Percentiles rank a stretch among this genome's conserved stretches.
Conservation (phyloP, 1,284 basidiomycete genomes). For the Sporisorium iseilematis-ciliati region DNA sequence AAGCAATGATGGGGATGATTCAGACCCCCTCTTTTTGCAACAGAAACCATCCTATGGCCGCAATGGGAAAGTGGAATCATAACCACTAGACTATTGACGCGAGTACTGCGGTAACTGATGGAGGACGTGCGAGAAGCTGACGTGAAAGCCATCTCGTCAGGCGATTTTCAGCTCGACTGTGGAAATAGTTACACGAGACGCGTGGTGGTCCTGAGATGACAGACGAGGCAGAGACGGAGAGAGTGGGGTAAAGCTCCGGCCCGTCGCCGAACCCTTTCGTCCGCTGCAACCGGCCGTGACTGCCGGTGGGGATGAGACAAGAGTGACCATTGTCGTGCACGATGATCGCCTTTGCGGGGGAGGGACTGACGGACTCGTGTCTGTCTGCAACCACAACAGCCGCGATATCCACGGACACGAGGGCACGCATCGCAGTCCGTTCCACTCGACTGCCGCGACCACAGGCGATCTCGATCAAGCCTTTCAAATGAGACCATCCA, state of each 20-base stretch:
- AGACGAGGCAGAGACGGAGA: no score
- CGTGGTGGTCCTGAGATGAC: no score
- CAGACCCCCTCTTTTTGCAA: slow-evolving; percentile 8
- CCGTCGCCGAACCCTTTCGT: not conserved
- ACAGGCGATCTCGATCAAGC: not conserved
- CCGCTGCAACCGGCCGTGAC: slow-evolving; percentile 4
- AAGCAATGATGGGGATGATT: not conserved
- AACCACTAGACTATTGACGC: slow-evolving; percentile 18
- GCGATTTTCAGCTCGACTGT: not conserved
- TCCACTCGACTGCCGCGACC: not conserved
- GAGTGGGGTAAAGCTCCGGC: no score
- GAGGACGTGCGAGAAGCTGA: not conserved
- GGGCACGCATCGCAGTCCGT: not conserved
- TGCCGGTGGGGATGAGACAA: not conserved
- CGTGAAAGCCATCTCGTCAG: not conserved
- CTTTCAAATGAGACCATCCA: not conserved
- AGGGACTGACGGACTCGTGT: not conserved
- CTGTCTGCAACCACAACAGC: not conserved
- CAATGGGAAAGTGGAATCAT: slow-evolving; percentile 10
- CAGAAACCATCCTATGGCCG: not conserved
- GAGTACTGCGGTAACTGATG: no score
- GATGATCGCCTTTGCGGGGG: not conserved
- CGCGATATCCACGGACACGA: not conserved
- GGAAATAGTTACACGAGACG: no score
- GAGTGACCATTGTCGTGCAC: not conserved